These are phyloP conservation scores for Cordyceps pruinosa DNA, from an alignment of 2,329 filamentous ascomycete species.

Conservation along the genomic window DNA sequence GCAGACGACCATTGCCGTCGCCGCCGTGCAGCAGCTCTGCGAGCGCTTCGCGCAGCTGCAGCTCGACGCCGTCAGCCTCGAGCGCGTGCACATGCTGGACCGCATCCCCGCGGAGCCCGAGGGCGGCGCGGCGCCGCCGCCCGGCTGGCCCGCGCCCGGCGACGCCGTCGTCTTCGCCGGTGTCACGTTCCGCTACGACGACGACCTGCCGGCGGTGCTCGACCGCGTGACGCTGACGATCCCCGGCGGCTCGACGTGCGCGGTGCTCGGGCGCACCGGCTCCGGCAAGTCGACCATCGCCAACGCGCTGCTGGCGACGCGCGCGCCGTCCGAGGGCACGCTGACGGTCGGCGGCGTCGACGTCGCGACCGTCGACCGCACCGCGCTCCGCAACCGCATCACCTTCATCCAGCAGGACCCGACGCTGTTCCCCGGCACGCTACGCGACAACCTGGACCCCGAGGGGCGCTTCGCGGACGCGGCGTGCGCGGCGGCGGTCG, in stretches of 20 bases:
- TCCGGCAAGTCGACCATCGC: slow-evolving; percentile 79
- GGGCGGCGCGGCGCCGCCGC: slow-evolving; percentile 62
- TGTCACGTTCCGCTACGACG: slow-evolving; percentile 73
- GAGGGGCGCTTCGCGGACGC: slow-evolving; percentile 49
- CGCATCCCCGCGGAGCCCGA: slow-evolving; percentile 68
- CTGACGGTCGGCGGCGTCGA: slow-evolving; percentile 49
- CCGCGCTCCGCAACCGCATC: slow-evolving; percentile 48
- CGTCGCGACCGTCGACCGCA: slow-evolving; percentile 46
- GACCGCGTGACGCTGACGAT: slow-evolving; percentile 64
- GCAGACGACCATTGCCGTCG: slow-evolving; percentile 31
- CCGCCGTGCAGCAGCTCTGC: slow-evolving; percentile 51
- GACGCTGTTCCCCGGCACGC: slow-evolving; percentile 51
- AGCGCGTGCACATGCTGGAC: slow-evolving; percentile 75
- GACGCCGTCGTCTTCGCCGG: slow-evolving; percentile 70
- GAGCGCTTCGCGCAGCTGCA: slow-evolving; percentile 76
- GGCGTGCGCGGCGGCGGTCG: slow-evolving; percentile 45
- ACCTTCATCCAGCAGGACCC: slow-evolving; percentile 60
- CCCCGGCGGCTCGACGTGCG: slow-evolving; percentile 54
- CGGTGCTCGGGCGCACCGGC: slow-evolving; percentile 74
- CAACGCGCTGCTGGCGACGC: slow-evolving; percentile 50
- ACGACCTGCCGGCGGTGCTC: slow-evolving; percentile 67
- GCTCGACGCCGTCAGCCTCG: slow-evolving; percentile 87
- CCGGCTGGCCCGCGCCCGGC: slow-evolving; percentile 66
- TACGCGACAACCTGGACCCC: slow-evolving; percentile 63
- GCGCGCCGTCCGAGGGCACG: slow-evolving; percentile 43